Evolutionary conservation across 495 filamentous ascomycete genomes (phyloP), one percentile per base, ranked within the genome.

Genomic region (Aspergillus avenaceus): DNA sequence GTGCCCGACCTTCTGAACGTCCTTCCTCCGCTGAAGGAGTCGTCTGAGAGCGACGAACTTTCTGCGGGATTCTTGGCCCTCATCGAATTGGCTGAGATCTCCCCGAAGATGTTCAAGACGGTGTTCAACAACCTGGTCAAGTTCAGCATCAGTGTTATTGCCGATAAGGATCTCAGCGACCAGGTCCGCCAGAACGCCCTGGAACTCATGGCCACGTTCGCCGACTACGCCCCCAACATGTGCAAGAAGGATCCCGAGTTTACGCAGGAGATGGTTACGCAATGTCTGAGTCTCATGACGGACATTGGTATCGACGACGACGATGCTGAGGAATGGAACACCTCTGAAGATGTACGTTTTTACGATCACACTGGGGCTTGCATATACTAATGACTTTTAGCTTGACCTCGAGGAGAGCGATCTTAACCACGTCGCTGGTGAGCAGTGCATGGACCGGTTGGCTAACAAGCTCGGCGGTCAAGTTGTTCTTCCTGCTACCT

Each of bases 271-370:
- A 99, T 99, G 95, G 91, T 99, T 57, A 97, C 91, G 0, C 95
- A 99, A 69, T 99, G 95, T 64, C 73, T 99, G 54, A 97, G 93
- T 55, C 70, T 99, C 59, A 97, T 99, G 95, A 99, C 95, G n/a
- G 95, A 99, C 67, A 84, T 99, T 52, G 95, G 92, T 28, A 75
- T 81, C 45, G 95, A 97, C 53, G 95, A 99, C 55, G 92, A 99
- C 26, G 88, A 97, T 76, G 95, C 92, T 5, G 74, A 81, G 11
- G 95, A 97, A 56, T 99, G 95, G 95, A 87, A 96, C 55, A 78
- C 81, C 5, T 87, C 87, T 24, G 93, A 99, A 58, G 95, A 99
- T 76, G 85, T 90, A 68, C 62, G 86, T 75, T 16, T 16, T 9
- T 8, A 14, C 16, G 21, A 24, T 13, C 2, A 25, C 9, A 24